A percentile compares a stretch with the other conserved stretches of the same genome.
Evolutionary conservation across 2,329 filamentous ascomycete genomes (phyloP).

Genomic region (Diaporthe sp.): DNA sequence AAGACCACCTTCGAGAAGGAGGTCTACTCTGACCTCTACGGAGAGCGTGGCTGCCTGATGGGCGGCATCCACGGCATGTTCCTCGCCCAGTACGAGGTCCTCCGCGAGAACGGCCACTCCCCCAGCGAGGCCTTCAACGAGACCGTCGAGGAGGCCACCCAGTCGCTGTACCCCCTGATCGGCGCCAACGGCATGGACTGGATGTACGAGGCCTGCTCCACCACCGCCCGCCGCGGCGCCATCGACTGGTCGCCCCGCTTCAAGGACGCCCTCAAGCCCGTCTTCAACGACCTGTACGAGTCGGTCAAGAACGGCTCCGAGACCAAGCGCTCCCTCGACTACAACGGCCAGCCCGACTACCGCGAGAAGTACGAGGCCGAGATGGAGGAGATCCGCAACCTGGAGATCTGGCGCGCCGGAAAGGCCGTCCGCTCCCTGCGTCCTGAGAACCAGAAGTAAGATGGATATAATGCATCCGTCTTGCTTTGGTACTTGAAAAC

Average conservation of each 20-base stretch:
- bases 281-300: slow-evolving; percentile 98
- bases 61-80: slow-evolving; percentile 99
- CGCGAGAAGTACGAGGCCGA: slow-evolving; percentile 97
- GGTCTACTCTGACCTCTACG: slow-evolving; percentile 99
- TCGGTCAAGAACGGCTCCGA: slow-evolving; percentile 90
- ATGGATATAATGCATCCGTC: background rate
- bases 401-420: slow-evolving; percentile 99
- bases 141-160: slow-evolving; percentile 99
- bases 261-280: slow-evolving; percentile 98
- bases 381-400: slow-evolving; percentile 96
- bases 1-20: slow-evolving; percentile 99
- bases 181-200: slow-evolving; percentile 99
- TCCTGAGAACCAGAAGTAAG: slow-evolving; percentile 86
- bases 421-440: slow-evolving; percentile 93
- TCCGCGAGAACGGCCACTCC: slow-evolving; percentile 97
- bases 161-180: slow-evolving; percentile 97
- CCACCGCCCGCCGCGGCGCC: slow-evolving; percentile 96
- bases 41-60: slow-evolving; percentile 99
- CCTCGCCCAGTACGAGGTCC: slow-evolving; percentile 99
- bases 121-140: slow-evolving; percentile 99
- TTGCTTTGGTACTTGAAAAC: background rate
- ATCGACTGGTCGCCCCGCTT: slow-evolving; percentile 98
- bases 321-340: slow-evolving; percentile 96
- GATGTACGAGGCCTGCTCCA: slow-evolving; percentile 99
- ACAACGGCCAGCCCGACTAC: slow-evolving; percentile 97